phyloP scores from a whole-genome alignment of 2,329 filamentous ascomycete species.

The Apiospora kogelbergensis region DNA sequence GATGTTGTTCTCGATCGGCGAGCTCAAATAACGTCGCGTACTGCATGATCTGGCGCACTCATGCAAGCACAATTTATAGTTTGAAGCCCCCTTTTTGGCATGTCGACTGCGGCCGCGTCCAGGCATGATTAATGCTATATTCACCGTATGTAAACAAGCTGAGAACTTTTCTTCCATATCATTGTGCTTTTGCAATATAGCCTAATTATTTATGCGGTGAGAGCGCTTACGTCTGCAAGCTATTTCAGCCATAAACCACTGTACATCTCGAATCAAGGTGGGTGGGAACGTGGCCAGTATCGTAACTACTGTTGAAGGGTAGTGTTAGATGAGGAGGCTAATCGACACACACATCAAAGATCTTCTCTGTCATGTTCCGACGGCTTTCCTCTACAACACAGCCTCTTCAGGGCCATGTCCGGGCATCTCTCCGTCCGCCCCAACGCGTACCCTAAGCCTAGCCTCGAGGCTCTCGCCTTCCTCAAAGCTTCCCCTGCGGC shows the following conservation, averaged over 20 bases:
- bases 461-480: conserved; percentile 27
- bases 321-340: background rate
- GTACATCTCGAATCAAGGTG: background rate
- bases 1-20: too few species aligned
- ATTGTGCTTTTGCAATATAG: background rate
- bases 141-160: background rate
- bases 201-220: background rate
- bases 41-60: background rate
- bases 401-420: conserved; percentile 7
- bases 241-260: background rate
- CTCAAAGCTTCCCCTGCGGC: conserved; percentile 76
- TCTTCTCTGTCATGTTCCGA: background rate
- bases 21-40: background rate
- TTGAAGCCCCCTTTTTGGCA: background rate
- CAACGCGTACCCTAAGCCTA: conserved; percentile 1
- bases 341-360: background rate
- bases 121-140: background rate
- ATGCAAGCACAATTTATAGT: background rate
- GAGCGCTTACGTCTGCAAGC: background rate
- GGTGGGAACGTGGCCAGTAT: background rate
- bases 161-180: background rate
- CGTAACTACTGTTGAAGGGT: background rate
- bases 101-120: background rate
- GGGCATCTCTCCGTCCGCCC: background rate
- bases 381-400: background rate